Percentiles rank a stretch among this genome's conserved stretches.
Evolutionary conservation across 805 yeast genomes (phyloP).

Genomic region (Wickerhamomyces hampshirensis): DNA sequence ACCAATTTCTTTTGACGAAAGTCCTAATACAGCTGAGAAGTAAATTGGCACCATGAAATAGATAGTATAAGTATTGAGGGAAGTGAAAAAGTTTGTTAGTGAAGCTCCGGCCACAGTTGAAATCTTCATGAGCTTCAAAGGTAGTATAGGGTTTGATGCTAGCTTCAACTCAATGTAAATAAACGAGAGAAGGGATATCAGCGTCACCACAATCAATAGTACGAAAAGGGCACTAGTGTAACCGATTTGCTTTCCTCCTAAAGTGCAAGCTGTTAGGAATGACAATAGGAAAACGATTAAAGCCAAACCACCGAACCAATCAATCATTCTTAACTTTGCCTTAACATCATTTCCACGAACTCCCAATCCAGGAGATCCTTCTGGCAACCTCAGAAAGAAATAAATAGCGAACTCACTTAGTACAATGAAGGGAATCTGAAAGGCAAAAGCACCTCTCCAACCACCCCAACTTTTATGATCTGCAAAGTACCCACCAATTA

Average conservation of each 20-base stretch:
- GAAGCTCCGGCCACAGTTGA: conserved; percentile 59
- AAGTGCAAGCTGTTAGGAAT: conserved; percentile 43
- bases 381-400: conserved; percentile 36
- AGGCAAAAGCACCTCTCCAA: conserved; percentile 40
- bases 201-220: conserved; percentile 29
- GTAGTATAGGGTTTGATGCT: conserved; percentile 54
- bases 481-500: conserved; percentile 47
- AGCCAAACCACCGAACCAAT: conserved; percentile 43
- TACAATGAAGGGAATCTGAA: conserved; percentile 47
- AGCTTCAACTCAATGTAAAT: conserved; percentile 37
- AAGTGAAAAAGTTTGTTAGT: conserved; percentile 50
- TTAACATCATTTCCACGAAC: conserved; percentile 32
- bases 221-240: conserved; percentile 29
- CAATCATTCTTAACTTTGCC: conserved; percentile 48
- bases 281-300: conserved; percentile 39
- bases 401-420: conserved; percentile 37
- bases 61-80: conserved; percentile 35
- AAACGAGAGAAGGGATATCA: conserved; percentile 36
- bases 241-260: conserved; percentile 44
- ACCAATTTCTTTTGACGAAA: conserved; percentile 53
- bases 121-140: conserved; percentile 46
- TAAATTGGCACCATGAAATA: conserved; percentile 57
- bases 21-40: conserved; percentile 46
- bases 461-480: conserved; percentile 36
- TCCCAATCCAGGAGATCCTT: conserved; percentile 48